Conservation (phyloP, 768 basidiomycete genomes). For the Leucogyrophana mollusca region DNA sequence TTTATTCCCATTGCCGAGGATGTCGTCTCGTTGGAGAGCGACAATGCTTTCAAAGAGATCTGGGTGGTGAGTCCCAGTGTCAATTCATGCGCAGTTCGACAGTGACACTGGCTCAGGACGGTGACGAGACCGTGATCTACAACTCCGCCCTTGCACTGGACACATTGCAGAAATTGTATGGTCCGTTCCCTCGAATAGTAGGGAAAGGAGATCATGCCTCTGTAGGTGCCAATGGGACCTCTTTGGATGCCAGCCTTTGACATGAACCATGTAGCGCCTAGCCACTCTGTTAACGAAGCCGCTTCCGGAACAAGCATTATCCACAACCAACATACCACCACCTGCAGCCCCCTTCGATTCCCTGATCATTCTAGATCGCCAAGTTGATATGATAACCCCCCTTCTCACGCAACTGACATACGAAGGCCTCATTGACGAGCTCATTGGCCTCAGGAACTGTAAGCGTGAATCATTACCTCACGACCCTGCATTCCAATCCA, state of each 20-base stretch:
- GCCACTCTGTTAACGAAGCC: slow-evolving; percentile 68
- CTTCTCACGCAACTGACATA: slow-evolving; percentile 95
- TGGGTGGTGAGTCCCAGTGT: slow-evolving; percentile 71
- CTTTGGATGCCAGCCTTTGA: background rate
- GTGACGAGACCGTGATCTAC: slow-evolving; percentile 87
- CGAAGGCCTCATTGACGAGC: slow-evolving; percentile 92
- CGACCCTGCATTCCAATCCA: background rate
- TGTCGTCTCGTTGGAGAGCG: slow-evolving; percentile 86
- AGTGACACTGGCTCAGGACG: slow-evolving; percentile 57
- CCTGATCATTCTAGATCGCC: slow-evolving; percentile 85
- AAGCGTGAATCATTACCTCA: slow-evolving; percentile 23
- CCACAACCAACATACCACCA: slow-evolving; percentile 39
- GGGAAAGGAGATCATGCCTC: slow-evolving; percentile 91
- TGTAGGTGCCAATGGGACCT: slow-evolving; percentile 38
- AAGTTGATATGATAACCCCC: slow-evolving; percentile 93
- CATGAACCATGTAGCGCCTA: slow-evolving; percentile 56
- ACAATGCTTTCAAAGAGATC: slow-evolving; percentile 82
- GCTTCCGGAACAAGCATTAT: slow-evolving; percentile 36
- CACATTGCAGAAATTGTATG: slow-evolving; percentile 81
- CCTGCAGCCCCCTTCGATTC: slow-evolving; percentile 73
- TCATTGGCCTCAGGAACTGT: slow-evolving; percentile 90
- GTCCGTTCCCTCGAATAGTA: slow-evolving; percentile 86
- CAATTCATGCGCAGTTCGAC: background rate
- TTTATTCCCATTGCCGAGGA: slow-evolving; percentile 94
- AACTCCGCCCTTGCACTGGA: slow-evolving; percentile 86